Base-by-base conservation (phyloP, 2,329 filamentous ascomycete species). In the Mariannaea sp. region DNA sequence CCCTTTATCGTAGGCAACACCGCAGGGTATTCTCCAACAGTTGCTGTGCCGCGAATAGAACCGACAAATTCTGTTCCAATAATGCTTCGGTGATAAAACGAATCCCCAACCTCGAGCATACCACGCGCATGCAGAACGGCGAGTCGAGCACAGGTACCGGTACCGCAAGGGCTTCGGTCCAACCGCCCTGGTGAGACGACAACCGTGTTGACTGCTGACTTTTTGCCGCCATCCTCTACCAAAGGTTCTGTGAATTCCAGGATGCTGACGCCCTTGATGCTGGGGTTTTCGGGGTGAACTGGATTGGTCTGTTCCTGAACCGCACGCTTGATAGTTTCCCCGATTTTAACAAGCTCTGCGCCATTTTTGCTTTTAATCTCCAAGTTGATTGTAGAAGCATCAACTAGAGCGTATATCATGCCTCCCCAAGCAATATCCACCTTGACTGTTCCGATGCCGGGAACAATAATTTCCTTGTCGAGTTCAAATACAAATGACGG, bases 381-480 rank as follows among this genome's bases (percentile, higher is more conserved):
- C 5, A 77, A 50, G 0, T 73, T 72, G 2, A 77, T 53, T 0
- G 71, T 68, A 1, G 61, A 62, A 0, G 69, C 73, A 44, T 77
- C 73, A 1, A 78, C 73, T 7, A 79, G 42, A 2, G 65, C 72
- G 48, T 74, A 80, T 55, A 71, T 70, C 76, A 76, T 77, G 1
- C 77, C 77, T 6, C 77, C 77, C 65, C 72, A 79, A 12, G 73
- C 76, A 41, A 80, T 67, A 47, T 80, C 76, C 2, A 78, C 72
- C 0, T 45, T 55, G 2, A 78, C 57, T 4, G 49, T 64, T 0
- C 75, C 76, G 0, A 79, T 16, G 0, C 70, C 76, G 0, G 73
- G 73, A 1, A 79, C 74, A 0, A 71, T 53, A 12, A 78, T 67
- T 42, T 67, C 59, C 19, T 70, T 56, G 56, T 76, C 75, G 1